These are phyloP conservation scores for Aspergillus neoniger DNA, from an alignment of 2,329 filamentous ascomycete species.

Conservation along the genomic window DNA sequence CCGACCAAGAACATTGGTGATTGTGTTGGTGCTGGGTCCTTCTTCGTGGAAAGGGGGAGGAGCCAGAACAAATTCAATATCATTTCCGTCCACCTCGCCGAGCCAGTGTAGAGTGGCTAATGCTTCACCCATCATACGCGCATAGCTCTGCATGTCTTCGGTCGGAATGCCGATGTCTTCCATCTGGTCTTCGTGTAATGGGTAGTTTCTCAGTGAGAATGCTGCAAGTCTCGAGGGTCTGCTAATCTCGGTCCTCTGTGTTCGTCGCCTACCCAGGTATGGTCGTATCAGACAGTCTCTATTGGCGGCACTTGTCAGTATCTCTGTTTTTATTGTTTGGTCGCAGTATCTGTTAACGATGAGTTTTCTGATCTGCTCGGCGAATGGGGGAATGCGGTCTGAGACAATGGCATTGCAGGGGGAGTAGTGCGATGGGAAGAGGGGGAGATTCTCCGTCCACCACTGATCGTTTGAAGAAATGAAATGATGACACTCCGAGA, in stretches of 20 bases:
- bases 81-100: conserved; percentile 52
- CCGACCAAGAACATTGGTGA: conserved; percentile 28
- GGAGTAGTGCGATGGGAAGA: conserved; percentile 31
- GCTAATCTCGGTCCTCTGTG: background rate
- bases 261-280: conserved; percentile 49
- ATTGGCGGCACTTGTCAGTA: conserved; percentile 37
- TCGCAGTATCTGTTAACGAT: conserved; percentile 41
- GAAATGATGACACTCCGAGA: conserved; percentile 30
- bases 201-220: conserved; percentile 52
- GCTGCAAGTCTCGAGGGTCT: conserved; percentile 23
- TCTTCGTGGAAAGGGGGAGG: conserved; percentile 5
- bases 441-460: conserved; percentile 29
- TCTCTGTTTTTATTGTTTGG: conserved; percentile 20
- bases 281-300: conserved; percentile 54
- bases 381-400: conserved; percentile 40
- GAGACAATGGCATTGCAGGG: conserved; percentile 39
- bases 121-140: conserved; percentile 51
- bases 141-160: conserved; percentile 35
- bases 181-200: conserved; percentile 55
- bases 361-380: conserved; percentile 24
- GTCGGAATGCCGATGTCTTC: conserved; percentile 43
- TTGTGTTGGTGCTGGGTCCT: background rate
- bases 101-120: conserved; percentile 56
- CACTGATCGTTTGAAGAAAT: conserved; percentile 27
- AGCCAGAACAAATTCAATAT: conserved; percentile 59